Evolutionary conservation across 495 filamentous ascomycete species (phyloP).

Genomic region (Aspergillus bertholletiae): DNA sequence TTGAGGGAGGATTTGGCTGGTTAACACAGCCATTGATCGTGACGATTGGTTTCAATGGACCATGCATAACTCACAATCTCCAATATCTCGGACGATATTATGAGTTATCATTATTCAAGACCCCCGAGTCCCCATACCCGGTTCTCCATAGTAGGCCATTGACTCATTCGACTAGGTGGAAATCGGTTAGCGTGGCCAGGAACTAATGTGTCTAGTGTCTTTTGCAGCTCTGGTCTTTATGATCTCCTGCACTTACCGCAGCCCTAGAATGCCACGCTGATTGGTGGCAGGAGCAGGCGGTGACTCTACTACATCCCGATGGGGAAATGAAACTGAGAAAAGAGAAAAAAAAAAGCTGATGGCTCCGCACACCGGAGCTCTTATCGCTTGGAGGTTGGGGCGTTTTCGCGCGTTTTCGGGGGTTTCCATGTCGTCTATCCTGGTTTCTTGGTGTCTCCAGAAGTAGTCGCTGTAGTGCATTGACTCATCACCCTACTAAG

Average conservation of each 20-base stretch:
- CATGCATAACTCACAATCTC: background rate
- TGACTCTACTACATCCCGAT: background rate
- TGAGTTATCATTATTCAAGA: conserved; percentile 1
- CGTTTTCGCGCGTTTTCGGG: conserved; percentile 5
- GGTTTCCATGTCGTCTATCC: conserved; percentile 7
- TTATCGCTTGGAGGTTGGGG: conserved; percentile 21
- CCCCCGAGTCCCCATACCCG: background rate
- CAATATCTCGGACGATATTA: background rate
- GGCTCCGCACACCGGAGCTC: conserved; percentile 30
- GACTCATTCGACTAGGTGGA: background rate
- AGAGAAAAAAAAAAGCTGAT: background rate
- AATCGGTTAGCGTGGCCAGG: background rate
- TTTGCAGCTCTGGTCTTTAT: background rate
- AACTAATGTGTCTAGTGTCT: background rate
- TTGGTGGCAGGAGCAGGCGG: conserved; percentile 1
- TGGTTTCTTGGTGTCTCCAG: conserved; percentile 13
- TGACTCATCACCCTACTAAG: conserved; percentile 21
- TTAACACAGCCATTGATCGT: background rate
- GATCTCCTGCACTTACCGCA: background rate
- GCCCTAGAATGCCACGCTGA: background rate
- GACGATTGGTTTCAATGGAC: background rate
- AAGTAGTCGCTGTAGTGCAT: conserved; percentile 10
- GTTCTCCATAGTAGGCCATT: conserved; percentile 1
- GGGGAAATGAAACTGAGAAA: background rate
- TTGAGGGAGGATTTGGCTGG: background rate